Evolutionary conservation across 805 yeast genomes (phyloP), one percentile per base, ranked within the genome.

Genomic region (Wickerhamiella domercqiae): DNA sequence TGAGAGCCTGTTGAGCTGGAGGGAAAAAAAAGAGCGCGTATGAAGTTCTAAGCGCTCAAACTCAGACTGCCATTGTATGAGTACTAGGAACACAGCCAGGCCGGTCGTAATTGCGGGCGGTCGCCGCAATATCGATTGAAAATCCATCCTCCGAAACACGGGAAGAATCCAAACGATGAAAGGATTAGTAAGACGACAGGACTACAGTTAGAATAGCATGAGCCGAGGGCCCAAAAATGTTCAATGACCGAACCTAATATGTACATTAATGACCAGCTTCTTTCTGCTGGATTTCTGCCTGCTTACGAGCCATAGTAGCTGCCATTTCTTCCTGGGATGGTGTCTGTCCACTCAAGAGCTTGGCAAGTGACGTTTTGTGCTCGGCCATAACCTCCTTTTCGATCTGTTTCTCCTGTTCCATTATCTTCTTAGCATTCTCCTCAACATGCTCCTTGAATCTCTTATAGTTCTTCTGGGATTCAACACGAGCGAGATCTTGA

Each of bases 391-490:
- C 71, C 54, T 80, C 87, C 60, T 80, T 79, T 46, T 60, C 62
- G 20, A 60, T 50, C 47, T 55, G 54, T 55, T 63, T 61, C 48
- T 63, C 67, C 47, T 65, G 65, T 52, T 75, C 77, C 42, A 65
- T 46, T 52, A 64, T 49, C 55, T 61, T 59, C 43, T 61, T 61
- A 32, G 66, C 83, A 60, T 87, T 93, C 63, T 86, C 94, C 52
- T 78, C 82, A 49, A 84, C 68, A 51, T 81, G 66, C 59, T 78
- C 74, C 62, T 75, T 75, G 73, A 83, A 79, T 49, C 75, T 73
- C 50, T 77, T 75, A 58, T 83, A 87, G 57, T 81, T 83, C 63
- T 74, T 72, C 60, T 83, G 94, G 50, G 94, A 95, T 55, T 81
- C 87, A 55, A 83, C 93, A 56, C 96, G 78, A 47, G 86, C 75